Conservation (phyloP, 2,329 filamentous ascomycete genomes). For the Talaromyces islandicus region DNA sequence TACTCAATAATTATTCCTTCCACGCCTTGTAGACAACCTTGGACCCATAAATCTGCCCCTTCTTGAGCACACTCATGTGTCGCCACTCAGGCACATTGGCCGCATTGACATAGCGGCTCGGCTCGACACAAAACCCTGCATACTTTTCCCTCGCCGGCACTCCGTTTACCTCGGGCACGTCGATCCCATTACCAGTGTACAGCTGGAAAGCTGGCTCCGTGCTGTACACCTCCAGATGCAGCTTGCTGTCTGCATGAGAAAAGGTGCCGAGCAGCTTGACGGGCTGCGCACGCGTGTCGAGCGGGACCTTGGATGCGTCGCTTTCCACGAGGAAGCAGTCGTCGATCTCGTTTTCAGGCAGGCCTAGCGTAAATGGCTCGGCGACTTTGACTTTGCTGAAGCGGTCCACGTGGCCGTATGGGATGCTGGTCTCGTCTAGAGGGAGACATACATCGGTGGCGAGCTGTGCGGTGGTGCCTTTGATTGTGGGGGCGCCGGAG, state of each 20-base stretch:
- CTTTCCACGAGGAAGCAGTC: conserved; percentile 80
- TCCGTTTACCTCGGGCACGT: conserved; percentile 60
- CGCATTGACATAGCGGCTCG: conserved; percentile 84
- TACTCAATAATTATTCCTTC: too few relatives aligned
- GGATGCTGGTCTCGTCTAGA: conserved; percentile 67
- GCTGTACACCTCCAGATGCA: conserved; percentile 81
- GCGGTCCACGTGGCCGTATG: conserved; percentile 62
- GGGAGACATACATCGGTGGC: conserved; percentile 63
- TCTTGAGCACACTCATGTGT: conserved; percentile 71
- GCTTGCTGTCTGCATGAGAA: conserved; percentile 64
- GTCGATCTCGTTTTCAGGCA: conserved; percentile 69
- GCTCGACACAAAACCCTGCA: conserved; percentile 86
- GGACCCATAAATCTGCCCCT: conserved; percentile 75
- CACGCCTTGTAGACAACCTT: conserved; percentile 80
- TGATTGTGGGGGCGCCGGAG: conserved; percentile 49
- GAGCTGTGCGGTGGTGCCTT: conserved; percentile 56
- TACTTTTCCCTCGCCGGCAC: conserved; percentile 60
- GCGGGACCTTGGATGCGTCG: conserved; percentile 52
- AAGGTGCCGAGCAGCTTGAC: conserved; percentile 65
- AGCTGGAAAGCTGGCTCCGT: conserved; percentile 97
- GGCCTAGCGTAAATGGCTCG: conserved; percentile 65
- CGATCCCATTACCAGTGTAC: conserved; percentile 82
- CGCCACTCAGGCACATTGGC: conserved; percentile 76
- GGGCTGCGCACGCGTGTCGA: conserved; percentile 60
- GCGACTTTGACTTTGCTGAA: conserved; percentile 58